These are phyloP conservation scores for Gracilaria gracilis DNA, from an alignment of 23 red algal genomes.

Conservation along the genomic window DNA sequence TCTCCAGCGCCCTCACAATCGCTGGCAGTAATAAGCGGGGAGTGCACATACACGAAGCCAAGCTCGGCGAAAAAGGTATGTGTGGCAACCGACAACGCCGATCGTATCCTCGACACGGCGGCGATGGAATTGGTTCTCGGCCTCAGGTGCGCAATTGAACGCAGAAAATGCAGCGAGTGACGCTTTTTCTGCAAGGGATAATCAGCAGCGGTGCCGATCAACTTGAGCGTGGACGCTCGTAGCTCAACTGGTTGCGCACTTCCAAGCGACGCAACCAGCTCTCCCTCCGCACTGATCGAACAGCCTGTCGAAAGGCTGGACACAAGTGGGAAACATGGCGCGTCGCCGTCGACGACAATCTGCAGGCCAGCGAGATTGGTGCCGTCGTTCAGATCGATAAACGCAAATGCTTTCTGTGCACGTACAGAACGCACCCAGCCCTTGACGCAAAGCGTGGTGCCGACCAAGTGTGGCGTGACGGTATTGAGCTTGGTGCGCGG, in stretches of 20 bases:
- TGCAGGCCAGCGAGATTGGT: constrained; percentile 85
- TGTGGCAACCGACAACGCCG: constrained; percentile 79
- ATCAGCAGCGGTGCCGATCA: constrained; percentile 62
- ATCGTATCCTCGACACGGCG: constrained; percentile 85
- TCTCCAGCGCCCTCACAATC: constrained; percentile 99
- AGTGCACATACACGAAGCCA: constrained; percentile 92
- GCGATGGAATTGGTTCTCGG: constrained; percentile 91
- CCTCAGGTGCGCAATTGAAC: constrained; percentile 91
- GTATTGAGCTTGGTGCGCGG: constrained; percentile 17
- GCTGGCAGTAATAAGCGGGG: constrained; percentile 89
- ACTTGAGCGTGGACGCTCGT: constrained; percentile 61
- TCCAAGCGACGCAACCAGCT: constrained; percentile 80
- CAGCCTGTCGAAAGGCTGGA: constrained; percentile 82
- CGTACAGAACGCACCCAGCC: constrained; percentile 98
- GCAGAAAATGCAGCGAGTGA: constrained; percentile 95
- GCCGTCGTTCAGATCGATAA: constrained; percentile 96
- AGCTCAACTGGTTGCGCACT: constrained; percentile 83
- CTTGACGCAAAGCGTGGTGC: constrained; percentile 78
- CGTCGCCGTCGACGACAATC: constrained; percentile 81
- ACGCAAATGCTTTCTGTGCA: constrained; percentile 96
- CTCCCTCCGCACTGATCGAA: constrained; percentile 86
- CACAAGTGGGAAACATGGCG: constrained; percentile 59
- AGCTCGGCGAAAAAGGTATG: constrained; percentile 89
- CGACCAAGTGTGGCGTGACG: constrained; percentile 8
- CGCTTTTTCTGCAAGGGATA: constrained; percentile 99